These are phyloP conservation scores for Truncatella angustata DNA, from an alignment of 2,329 filamentous ascomycete genomes.

Conservation along the genomic window DNA sequence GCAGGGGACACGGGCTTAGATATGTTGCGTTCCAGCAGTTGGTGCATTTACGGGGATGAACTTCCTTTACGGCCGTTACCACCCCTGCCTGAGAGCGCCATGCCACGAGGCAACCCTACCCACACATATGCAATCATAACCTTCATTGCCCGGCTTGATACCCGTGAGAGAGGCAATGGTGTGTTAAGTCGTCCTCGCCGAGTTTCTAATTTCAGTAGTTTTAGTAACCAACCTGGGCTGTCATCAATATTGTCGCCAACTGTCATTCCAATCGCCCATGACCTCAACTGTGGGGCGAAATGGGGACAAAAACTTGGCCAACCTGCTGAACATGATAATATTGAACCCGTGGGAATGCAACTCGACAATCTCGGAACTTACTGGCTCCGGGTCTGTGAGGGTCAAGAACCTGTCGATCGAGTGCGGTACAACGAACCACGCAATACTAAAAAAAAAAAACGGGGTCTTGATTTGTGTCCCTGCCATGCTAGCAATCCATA, in stretches of 20 bases:
- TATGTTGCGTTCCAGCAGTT: background rate
- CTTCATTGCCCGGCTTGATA: background rate
- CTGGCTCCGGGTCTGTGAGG: background rate
- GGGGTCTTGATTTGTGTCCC: background rate
- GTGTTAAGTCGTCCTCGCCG: too few relatives aligned
- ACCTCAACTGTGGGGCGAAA: too few relatives aligned
- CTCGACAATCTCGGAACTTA: constrained; percentile 7
- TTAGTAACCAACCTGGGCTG: too few relatives aligned
- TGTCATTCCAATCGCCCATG: too few relatives aligned
- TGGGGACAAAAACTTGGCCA: background rate
- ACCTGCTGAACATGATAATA: background rate
- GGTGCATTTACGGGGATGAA: constrained; percentile 4
- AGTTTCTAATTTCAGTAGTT: too few relatives aligned
- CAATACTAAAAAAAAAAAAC: background rate
- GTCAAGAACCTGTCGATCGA: background rate
- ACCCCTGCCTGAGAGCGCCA: background rate
- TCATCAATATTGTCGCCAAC: too few relatives aligned
- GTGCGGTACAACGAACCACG: background rate
- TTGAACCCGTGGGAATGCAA: constrained; percentile 1
- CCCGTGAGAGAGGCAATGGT: background rate
- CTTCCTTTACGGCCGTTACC: constrained; percentile 4
- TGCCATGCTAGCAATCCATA: background rate
- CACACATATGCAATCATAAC: background rate
- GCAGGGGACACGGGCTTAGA: background rate
- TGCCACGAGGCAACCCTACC: constrained; percentile 7